Percentiles rank a stretch among this genome's conserved stretches.
phyloP scores from a whole-genome alignment of 768 basidiomycete genomes.

The Tylopilus balloui region DNA sequence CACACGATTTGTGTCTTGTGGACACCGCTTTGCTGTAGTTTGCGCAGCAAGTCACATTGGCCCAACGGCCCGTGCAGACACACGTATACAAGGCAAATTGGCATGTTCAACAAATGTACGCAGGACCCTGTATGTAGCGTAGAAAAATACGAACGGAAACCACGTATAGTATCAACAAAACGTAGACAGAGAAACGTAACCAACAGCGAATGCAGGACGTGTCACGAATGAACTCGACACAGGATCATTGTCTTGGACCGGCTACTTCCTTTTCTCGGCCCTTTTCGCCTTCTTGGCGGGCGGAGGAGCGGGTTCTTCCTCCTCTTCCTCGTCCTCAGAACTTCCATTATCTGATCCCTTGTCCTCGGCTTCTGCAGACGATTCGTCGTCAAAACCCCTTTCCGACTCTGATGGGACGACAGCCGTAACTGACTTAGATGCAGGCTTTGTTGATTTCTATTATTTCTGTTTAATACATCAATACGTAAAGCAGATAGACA shows the following conservation, averaged over 20 bases:
- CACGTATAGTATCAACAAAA: slow-evolving; percentile 24
- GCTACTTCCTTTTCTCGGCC: slow-evolving; percentile 25
- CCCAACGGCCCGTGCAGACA: slow-evolving; percentile 14
- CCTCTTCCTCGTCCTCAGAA: slow-evolving; percentile 23
- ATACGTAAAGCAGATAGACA: slow-evolving; percentile 8
- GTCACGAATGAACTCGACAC: slow-evolving; percentile 9
- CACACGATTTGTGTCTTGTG: slow-evolving; percentile 20
- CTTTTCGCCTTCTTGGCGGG: slow-evolving; percentile 29
- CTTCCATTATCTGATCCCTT: slow-evolving; percentile 22
- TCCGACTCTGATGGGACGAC: slow-evolving; percentile 33
- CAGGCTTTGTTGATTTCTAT: slow-evolving; percentile 25
- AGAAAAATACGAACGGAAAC: slow-evolving; percentile 27
- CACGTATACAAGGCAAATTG: slow-evolving; percentile 4
- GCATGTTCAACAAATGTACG: neutral
- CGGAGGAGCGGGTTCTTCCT: slow-evolving; percentile 27
- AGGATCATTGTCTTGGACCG: neutral
- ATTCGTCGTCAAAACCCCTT: slow-evolving; percentile 20
- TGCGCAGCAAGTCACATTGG: slow-evolving; percentile 13
- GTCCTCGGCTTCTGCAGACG: slow-evolving; percentile 10
- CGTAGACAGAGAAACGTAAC: slow-evolving; percentile 1
- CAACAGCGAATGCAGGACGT: slow-evolving; percentile 2
- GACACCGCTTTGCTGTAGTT: slow-evolving; percentile 33
- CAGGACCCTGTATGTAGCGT: slow-evolving; percentile 19
- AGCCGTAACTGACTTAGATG: slow-evolving; percentile 22
- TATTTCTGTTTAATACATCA: slow-evolving; percentile 10